phyloP scores from a whole-genome alignment of 441 rosid genomes.

The Populus hybrid region DNA sequence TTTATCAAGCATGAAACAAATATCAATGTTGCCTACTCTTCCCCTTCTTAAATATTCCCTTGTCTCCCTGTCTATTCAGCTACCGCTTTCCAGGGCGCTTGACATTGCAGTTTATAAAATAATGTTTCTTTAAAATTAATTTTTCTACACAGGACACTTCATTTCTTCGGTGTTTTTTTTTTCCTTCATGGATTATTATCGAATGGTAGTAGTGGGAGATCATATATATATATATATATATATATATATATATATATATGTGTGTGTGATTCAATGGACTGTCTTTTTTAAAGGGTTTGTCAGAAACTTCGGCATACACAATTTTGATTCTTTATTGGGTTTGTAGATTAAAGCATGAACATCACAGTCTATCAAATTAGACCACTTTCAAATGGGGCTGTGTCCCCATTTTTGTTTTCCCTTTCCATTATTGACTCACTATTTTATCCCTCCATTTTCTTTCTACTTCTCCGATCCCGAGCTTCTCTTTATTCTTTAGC shows the following conservation, averaged over 20 bases:
- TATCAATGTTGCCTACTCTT: not conserved
- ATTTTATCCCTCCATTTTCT: not conserved
- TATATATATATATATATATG: too few species aligned
- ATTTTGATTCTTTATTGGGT: slow-evolving; percentile 27
- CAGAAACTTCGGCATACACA: slow-evolving; percentile 40
- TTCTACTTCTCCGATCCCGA: slow-evolving; percentile 69
- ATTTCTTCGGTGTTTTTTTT: not conserved
- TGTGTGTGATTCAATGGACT: not conserved
- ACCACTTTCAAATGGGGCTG: slow-evolving; percentile 24
- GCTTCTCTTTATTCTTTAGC: slow-evolving; percentile 22
- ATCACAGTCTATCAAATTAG: not conserved
- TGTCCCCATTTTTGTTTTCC: slow-evolving; percentile 24
- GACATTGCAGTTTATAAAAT: too few species aligned
- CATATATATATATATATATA: not conserved
- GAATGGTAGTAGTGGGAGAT: not conserved
- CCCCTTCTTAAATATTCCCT: slow-evolving; percentile 6
- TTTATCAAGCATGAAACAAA: not conserved
- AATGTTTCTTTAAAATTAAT: slow-evolving; percentile 2
- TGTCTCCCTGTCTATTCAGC: slow-evolving; percentile 39
- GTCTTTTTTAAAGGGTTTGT: slow-evolving; percentile 16
- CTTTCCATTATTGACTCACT: slow-evolving; percentile 34
- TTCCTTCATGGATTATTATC: not conserved
- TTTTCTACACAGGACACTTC: slow-evolving; percentile 6
- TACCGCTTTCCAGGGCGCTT: slow-evolving; percentile 24
- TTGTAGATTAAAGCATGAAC: slow-evolving; percentile 26